Conservation (phyloP, 2,329 filamentous ascomycete genomes). For the Exophiala alcalophila region DNA sequence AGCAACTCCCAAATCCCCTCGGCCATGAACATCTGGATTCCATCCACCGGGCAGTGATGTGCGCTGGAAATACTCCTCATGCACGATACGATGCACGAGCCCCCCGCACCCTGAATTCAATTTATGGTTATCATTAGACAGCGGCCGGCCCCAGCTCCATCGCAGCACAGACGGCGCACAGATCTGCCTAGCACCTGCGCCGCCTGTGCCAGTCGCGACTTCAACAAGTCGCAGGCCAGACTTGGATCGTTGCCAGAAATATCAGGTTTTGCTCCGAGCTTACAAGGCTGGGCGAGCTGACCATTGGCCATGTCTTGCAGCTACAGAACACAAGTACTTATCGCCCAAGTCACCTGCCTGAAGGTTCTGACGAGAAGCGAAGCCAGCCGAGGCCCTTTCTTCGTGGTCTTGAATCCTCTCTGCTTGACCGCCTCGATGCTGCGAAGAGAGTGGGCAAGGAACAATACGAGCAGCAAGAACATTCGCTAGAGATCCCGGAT, state of each 20-base stretch:
- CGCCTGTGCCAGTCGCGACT: neutral
- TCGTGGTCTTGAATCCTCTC: neutral
- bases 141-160: constrained; percentile 11
- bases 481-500: constrained; percentile 4
- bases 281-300: neutral
- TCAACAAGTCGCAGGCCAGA: too few relatives aligned
- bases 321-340: too few relatives aligned
- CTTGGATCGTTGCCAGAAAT: constrained; percentile 7
- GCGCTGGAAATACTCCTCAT: too few relatives aligned
- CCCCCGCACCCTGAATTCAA: too few relatives aligned
- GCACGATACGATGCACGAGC: too few relatives aligned
- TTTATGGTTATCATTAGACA: constrained; percentile 18
- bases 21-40: too few relatives aligned
- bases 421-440: constrained; percentile 15
- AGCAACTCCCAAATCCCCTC: too few relatives aligned
- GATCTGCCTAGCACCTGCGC: neutral
- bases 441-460: too few relatives aligned
- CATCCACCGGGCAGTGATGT: too few relatives aligned
- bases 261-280: constrained; percentile 10
- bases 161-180: constrained; percentile 1
- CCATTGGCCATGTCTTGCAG: constrained; percentile 9
- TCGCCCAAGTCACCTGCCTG: constrained; percentile 17
- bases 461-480: constrained; percentile 1
- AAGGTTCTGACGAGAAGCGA: too few relatives aligned
- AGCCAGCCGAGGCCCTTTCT: too few relatives aligned